Evolutionary conservation across 2,329 filamentous ascomycete genomes (phyloP).

Genomic region (Aspergillus caelatus): DNA sequence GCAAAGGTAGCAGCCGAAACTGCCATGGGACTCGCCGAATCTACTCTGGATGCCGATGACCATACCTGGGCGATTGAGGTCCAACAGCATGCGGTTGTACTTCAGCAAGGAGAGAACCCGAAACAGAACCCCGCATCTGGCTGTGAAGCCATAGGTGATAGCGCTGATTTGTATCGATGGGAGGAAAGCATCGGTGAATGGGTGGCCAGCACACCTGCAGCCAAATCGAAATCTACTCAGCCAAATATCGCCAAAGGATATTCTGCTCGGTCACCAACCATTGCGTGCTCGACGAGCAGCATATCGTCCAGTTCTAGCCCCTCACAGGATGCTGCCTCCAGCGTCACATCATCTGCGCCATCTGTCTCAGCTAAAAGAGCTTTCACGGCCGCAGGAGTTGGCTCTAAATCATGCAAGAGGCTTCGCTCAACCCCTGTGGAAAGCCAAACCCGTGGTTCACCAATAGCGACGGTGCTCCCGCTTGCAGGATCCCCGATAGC

Average conservation of each 20-base stretch:
- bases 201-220: slow-evolving; percentile 53
- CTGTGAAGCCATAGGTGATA: slow-evolving; percentile 17
- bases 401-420: slow-evolving; percentile 28
- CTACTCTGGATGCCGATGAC: slow-evolving; percentile 39
- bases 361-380: slow-evolving; percentile 28
- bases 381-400: slow-evolving; percentile 15
- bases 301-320: slow-evolving; percentile 24
- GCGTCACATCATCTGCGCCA: slow-evolving; percentile 34
- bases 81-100: slow-evolving; percentile 34
- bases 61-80: slow-evolving; percentile 44
- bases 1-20: slow-evolving; percentile 41
- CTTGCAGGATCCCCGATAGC: slow-evolving; percentile 18
- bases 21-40: slow-evolving; percentile 45
- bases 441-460: slow-evolving; percentile 13
- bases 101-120: slow-evolving; percentile 17
- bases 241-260: slow-evolving; percentile 9
- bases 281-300: slow-evolving; percentile 28
- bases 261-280: slow-evolving; percentile 13
- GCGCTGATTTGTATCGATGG: slow-evolving; percentile 49
- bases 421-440: slow-evolving; percentile 20
- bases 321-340: slow-evolving; percentile 27
- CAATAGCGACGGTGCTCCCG: slow-evolving; percentile 1
- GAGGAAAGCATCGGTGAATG: slow-evolving; percentile 62
- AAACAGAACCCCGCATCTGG: slow-evolving; percentile 17
- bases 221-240: slow-evolving; percentile 23